phyloP scores from a whole-genome alignment of 2,329 filamentous ascomycete genomes.

The Fusarium verticillioides region DNA sequence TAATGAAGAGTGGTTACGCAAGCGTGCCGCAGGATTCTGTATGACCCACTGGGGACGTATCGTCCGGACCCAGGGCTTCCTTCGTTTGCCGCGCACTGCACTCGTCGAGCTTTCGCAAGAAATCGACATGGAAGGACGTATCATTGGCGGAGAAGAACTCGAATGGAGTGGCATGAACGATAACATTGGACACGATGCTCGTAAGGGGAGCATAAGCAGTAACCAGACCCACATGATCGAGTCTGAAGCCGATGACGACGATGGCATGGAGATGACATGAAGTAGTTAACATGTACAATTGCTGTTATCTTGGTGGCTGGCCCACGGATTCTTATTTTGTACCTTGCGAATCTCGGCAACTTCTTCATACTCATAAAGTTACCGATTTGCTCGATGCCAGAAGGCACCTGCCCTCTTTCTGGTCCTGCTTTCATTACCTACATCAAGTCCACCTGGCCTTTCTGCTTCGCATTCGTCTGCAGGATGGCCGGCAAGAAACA shows the following conservation, averaged over 20 bases:
- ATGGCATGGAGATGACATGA: constrained; percentile 69
- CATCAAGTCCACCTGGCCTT: not conserved
- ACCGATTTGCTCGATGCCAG: constrained; percentile 15
- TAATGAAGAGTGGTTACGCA: constrained; percentile 92
- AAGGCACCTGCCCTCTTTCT: not conserved
- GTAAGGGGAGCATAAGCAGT: constrained; percentile 71
- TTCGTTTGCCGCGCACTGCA: constrained; percentile 79
- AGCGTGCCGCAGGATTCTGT: constrained; percentile 87
- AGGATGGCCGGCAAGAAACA: not conserved
- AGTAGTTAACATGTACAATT: not conserved
- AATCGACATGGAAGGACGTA: constrained; percentile 90
- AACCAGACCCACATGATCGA: constrained; percentile 67
- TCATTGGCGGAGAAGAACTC: constrained; percentile 88
- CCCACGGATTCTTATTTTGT: not conserved
- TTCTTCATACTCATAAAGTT: constrained; percentile 4
- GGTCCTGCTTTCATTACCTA: not conserved
- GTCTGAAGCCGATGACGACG: constrained; percentile 69
- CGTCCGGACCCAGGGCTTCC: constrained; percentile 88
- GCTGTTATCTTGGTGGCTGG: not conserved
- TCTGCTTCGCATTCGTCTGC: not conserved
- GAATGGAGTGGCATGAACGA: constrained; percentile 63
- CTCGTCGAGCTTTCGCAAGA: constrained; percentile 94
- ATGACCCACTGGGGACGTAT: constrained; percentile 95
- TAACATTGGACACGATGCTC: constrained; percentile 52
- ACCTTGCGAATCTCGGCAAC: not conserved